phyloP scores from a whole-genome alignment of 1,284 basidiomycete genomes.

The Moesziomyces aphidis region DNA sequence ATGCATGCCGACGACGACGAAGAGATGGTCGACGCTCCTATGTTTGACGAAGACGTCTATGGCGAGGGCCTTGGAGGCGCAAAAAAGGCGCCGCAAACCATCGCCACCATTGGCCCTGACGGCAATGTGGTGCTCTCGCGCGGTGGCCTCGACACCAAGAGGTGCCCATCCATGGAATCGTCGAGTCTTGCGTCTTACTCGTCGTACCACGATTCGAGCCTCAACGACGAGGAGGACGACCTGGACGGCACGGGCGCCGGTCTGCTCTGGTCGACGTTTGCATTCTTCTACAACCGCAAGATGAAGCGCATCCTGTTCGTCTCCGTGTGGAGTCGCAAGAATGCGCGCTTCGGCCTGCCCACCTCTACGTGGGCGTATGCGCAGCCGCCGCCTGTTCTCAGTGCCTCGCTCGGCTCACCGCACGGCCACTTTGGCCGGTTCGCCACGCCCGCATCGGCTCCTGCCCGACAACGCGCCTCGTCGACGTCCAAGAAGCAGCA shows the following conservation, averaged over 20 bases:
- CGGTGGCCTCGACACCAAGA: conserved; percentile 15
- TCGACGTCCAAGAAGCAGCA: conserved; percentile 24
- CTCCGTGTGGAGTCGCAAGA: conserved; percentile 89
- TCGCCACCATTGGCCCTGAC: conserved; percentile 39
- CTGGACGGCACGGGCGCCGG: conserved; percentile 75
- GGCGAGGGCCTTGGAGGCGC: conserved; percentile 47
- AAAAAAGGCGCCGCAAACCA: conserved; percentile 21
- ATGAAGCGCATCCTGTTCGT: conserved; percentile 91
- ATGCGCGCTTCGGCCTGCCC: conserved; percentile 58
- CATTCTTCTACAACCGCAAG: conserved; percentile 96
- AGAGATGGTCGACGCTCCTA: conserved; percentile 57
- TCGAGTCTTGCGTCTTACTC: conserved; percentile 33
- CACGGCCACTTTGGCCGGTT: conserved; percentile 23
- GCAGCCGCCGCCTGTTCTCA: conserved; percentile 37
- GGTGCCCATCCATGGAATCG: conserved; percentile 25
- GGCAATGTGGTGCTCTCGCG: conserved; percentile 41
- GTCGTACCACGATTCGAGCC: conserved; percentile 32
- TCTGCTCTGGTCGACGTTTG: conserved; percentile 94
- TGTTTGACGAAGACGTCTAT: conserved; percentile 66
- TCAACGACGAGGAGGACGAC: conserved; percentile 72
- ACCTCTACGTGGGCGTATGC: conserved; percentile 40
- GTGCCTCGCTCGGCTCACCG: conserved; percentile 37
- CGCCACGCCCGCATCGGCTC: conserved; percentile 4
- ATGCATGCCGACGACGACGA: conserved; percentile 36
- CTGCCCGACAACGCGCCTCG: conserved; percentile 19